Evolutionary conservation across 805 yeast genomes (phyloP).

Genomic region (Candida vartiovaarae): DNA sequence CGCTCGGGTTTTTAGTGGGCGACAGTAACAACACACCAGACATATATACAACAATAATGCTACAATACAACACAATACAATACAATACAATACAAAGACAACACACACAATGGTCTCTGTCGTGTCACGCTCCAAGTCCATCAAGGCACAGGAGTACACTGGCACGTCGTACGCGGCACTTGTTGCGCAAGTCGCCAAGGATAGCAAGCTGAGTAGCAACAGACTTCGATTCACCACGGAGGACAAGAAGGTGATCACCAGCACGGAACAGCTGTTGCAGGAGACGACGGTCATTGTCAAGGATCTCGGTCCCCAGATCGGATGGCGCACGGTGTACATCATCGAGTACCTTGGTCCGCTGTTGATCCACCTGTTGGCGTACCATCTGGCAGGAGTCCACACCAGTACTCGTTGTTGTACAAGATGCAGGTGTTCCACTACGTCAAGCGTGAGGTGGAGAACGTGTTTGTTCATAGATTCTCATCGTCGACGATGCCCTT

Average conservation of each 20-base stretch:
- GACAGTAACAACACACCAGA: too few species aligned
- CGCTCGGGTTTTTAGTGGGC: too few species aligned
- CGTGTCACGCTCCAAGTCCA: constrained; percentile 52
- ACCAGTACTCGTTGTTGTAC: constrained; percentile 26
- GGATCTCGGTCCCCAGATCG: constrained; percentile 89
- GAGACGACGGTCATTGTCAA: constrained; percentile 50
- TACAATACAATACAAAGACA: too few species aligned
- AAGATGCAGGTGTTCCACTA: constrained; percentile 64
- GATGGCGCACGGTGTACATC: constrained; percentile 85
- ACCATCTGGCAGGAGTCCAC: constrained; percentile 27
- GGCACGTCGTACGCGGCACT: constrained; percentile 28
- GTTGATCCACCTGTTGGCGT: constrained; percentile 67
- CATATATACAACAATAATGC: too few species aligned
- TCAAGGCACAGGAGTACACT: constrained; percentile 40
- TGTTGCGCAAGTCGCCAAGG: constrained; percentile 36
- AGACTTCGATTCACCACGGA: constrained; percentile 46
- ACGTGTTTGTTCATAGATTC: constrained; percentile 76
- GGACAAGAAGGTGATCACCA: constrained; percentile 12
- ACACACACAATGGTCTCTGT: constrained; percentile 21
- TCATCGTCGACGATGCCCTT: constrained; percentile 91
- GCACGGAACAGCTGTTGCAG: constrained; percentile 10
- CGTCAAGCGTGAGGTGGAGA: constrained; percentile 82
- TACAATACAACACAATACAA: too few species aligned
- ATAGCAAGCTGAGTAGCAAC: constrained; percentile 38
- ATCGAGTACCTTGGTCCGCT: constrained; percentile 90